phyloP scores from a whole-genome alignment of 2,329 filamentous ascomycete species.

The Fusarium denticulatum region DNA sequence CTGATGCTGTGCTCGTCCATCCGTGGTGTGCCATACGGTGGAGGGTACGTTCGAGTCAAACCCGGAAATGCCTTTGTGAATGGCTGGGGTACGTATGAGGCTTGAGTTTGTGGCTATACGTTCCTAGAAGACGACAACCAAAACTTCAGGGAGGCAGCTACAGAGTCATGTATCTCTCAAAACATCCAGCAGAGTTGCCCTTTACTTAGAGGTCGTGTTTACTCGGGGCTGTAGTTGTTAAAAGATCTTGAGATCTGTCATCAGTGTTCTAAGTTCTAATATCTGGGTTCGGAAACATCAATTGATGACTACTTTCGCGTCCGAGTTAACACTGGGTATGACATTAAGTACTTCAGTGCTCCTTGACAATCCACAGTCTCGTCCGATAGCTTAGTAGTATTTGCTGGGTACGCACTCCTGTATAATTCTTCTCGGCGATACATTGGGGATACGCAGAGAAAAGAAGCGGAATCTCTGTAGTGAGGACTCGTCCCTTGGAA shows the following conservation, averaged over 20 bases:
- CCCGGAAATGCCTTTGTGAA: neutral
- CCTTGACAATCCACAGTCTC: neutral
- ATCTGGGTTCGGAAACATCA: neutral
- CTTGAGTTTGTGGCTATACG: too few relatives aligned
- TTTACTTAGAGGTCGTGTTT: accelerated
- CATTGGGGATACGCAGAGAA: too few relatives aligned
- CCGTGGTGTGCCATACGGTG: too few relatives aligned
- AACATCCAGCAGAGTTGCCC: neutral
- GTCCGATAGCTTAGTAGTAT: too few relatives aligned
- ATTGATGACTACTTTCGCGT: neutral
- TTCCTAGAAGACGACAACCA: neutral
- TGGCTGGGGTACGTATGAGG: neutral
- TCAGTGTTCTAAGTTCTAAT: neutral
- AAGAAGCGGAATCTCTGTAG: neutral
- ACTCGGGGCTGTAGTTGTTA: neutral
- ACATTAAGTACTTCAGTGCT: neutral
- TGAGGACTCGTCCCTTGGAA: neutral
- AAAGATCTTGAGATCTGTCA: neutral
- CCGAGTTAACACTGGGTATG: neutral
- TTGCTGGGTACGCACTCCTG: too few relatives aligned
- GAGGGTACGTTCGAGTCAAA: accelerated
- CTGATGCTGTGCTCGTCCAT: too few relatives aligned
- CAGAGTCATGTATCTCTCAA: neutral
- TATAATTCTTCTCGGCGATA: too few relatives aligned
- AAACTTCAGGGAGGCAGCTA: neutral